Base-by-base conservation (phyloP, 345 rosid genomes). In the Corchorus olitorius region DNA sequence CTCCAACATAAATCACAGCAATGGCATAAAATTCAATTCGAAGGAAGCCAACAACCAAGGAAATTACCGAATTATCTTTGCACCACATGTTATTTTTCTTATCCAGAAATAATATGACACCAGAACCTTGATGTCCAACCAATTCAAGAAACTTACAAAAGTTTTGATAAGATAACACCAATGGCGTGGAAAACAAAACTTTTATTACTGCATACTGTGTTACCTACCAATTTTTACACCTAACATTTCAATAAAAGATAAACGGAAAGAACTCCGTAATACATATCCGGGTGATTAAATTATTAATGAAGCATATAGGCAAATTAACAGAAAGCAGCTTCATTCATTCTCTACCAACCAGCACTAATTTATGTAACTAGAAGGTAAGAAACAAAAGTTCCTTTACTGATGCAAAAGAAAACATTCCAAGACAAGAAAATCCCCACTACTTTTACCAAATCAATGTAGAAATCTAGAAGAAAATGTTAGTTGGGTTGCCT, bases 401-500 rank as follows among this genome's bases (percentile, higher is more conserved):
- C 35, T 52, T 5, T 11, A 34, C 56, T 52, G 46, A 34, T 50
- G 49, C 22, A 54, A 39, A 53, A 41, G 53, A 66, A 65, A 74
- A n/a, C 63, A 35, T 52, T 70, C 27, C 48, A 46, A 70, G 22
- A 70, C 60, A 53, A 52, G 61, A 53, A 52, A 70, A 34, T 43
- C 34, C 48, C 17, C 33, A 17, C 74, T 53, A 49, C 50, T 49
- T 63, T 62, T 33, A 37, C 33, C 5, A 74, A 74, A 5, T 13
- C 70, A 62, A 15, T 33, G 9, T 33, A 19, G 11, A 4, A 58
- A 45, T 45, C 55, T 43, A 72, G 73, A 50, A 55, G 52, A 56
- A 20, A 39, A 34, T 48, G 68, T 62, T 73, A 72, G 75, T 49
- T 63, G 45, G 56, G 75, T 49, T 63, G 45, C 46, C 56, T 46